phyloP scores from a whole-genome alignment of 1,284 basidiomycete species.

The Apiotrichum gamsii region DNA sequence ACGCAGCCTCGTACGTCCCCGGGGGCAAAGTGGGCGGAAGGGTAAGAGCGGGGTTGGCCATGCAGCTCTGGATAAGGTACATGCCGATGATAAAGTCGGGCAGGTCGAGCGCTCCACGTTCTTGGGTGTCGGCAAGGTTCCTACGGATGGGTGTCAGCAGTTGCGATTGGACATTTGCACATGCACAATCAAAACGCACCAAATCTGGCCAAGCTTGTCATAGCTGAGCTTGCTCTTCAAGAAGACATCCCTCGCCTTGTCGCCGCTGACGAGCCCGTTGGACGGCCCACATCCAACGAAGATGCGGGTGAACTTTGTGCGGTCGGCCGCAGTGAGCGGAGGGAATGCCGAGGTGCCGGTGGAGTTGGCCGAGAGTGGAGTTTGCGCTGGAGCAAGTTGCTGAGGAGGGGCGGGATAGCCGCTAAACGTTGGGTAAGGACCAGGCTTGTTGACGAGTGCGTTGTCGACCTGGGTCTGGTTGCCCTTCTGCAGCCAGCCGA shows the following conservation, averaged over 20 bases:
- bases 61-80: conserved; percentile 82
- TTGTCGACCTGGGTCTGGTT: conserved; percentile 25
- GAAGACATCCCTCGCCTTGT: conserved; percentile 88
- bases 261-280: conserved; percentile 72
- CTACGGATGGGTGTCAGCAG: too few species aligned
- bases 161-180: not conserved
- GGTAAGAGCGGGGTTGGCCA: conserved; percentile 69
- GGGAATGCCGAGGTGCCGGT: conserved; percentile 49
- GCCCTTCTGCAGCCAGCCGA: conserved; percentile 88
- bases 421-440: conserved; percentile 72
- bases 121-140: conserved; percentile 90
- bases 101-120: conserved; percentile 80
- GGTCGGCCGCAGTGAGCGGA: conserved; percentile 68
- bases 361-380: conserved; percentile 46
- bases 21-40: conserved; percentile 79
- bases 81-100: conserved; percentile 95
- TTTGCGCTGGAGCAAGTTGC: conserved; percentile 9
- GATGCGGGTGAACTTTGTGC: conserved; percentile 70
- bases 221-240: conserved; percentile 85
- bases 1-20: conserved; percentile 81
- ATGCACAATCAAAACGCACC: conserved; percentile 54
- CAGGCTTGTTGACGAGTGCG: conserved; percentile 50
- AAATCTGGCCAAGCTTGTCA: conserved; percentile 88
- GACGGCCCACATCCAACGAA: conserved; percentile 67
- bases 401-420: conserved; percentile 54